Evolutionary conservation across 768 basidiomycete species (phyloP).

Genomic region (Cubamyces lactineus): DNA sequence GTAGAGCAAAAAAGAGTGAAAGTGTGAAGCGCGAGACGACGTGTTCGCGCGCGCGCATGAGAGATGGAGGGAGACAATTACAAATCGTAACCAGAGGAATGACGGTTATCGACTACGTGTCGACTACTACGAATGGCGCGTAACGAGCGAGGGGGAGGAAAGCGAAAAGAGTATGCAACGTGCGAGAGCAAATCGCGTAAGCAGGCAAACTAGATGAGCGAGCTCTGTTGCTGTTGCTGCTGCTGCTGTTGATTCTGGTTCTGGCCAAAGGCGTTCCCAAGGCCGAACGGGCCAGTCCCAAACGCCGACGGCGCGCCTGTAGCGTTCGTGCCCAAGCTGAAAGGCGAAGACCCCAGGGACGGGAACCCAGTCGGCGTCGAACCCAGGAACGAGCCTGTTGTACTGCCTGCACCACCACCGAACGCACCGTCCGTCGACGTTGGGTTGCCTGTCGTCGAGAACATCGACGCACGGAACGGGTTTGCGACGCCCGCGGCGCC

Average conservation of each 20-base stretch:
- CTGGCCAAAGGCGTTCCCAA: slow-evolving; percentile 13
- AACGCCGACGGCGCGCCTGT: slow-evolving; percentile 27
- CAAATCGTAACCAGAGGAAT: no score
- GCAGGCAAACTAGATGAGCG: slow-evolving; percentile 48
- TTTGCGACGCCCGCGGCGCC: slow-evolving; percentile 39
- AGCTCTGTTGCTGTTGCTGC: slow-evolving; percentile 46
- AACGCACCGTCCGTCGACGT: slow-evolving; percentile 10
- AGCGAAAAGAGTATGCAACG: background rate
- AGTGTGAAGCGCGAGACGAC: background rate
- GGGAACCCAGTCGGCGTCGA: slow-evolving; percentile 33
- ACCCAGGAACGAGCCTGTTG: slow-evolving; percentile 21
- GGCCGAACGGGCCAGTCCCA: slow-evolving; percentile 24
- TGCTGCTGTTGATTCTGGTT: slow-evolving; percentile 35
- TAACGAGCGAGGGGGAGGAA: no score
- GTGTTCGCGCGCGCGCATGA: no score
- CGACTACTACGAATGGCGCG: no score
- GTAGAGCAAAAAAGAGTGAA: background rate
- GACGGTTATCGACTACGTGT: no score
- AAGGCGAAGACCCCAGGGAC: slow-evolving; percentile 24
- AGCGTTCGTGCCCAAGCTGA: slow-evolving; percentile 19
- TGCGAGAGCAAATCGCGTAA: background rate
- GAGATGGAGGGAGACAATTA: no score
- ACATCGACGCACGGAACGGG: slow-evolving; percentile 48
- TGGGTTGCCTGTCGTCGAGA: slow-evolving; percentile 24
- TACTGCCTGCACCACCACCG: slow-evolving; percentile 12